Percentiles rank a stretch among this genome's conserved stretches.
Conservation (phyloP, 2,329 filamentous ascomycete genomes). For the Claviceps digitariae region DNA sequence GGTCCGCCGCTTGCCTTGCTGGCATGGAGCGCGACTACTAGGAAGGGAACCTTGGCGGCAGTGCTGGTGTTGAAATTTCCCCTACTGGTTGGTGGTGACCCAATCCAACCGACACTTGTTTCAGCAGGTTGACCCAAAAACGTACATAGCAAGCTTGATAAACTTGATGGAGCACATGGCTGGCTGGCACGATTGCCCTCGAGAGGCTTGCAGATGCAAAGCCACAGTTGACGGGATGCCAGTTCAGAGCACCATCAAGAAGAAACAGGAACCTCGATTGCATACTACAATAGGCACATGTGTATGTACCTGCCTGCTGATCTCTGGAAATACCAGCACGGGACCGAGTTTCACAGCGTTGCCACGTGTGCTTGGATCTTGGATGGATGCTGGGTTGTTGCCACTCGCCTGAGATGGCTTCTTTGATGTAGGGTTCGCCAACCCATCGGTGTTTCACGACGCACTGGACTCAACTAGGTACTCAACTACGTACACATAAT, state of each 20-base stretch:
- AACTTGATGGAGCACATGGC: neutral
- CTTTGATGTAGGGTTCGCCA: neutral
- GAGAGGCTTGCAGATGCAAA: neutral
- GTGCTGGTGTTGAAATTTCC: neutral
- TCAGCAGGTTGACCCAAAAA: constrained; percentile 1
- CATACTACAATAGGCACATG: neutral
- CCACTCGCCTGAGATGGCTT: neutral
- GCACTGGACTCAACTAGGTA: neutral
- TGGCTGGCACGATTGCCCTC: neutral
- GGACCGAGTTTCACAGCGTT: neutral
- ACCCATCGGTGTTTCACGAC: neutral
- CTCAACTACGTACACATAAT: no score
- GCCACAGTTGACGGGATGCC: neutral
- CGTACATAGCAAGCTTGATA: no score
- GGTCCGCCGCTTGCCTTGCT: neutral
- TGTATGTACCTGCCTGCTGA: neutral
- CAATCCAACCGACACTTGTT: neutral
- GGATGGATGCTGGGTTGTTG: neutral
- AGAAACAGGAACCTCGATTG: neutral
- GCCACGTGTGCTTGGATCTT: neutral
- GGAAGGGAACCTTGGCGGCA: no score
- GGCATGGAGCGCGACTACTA: neutral
- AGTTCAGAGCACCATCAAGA: neutral
- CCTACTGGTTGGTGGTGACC: neutral
- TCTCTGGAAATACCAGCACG: neutral